Evolutionary conservation across 2,329 filamentous ascomycete genomes (phyloP).

Genomic region (Aspergillus aculeatinus): DNA sequence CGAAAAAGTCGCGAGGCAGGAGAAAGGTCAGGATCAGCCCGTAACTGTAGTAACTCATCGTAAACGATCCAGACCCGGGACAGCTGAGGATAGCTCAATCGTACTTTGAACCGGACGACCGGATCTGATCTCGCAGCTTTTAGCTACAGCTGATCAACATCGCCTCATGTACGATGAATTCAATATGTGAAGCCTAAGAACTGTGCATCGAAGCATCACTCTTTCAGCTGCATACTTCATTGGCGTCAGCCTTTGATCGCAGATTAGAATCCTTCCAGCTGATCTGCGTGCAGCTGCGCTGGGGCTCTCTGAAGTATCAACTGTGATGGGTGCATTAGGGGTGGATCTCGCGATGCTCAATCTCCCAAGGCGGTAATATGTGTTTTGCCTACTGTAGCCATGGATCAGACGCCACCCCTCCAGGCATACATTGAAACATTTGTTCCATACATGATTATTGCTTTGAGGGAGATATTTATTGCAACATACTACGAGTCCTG

Average conservation of each 20-base stretch:
- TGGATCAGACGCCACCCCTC: not conserved
- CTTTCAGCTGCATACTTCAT: not conserved
- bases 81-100: not conserved
- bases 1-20: not conserved
- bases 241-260: not conserved
- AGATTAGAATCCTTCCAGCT: not conserved
- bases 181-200: not conserved
- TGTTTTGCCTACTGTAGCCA: not conserved
- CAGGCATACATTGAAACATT: not conserved
- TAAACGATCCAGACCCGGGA: not conserved
- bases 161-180: conserved; percentile 4
- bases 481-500: not conserved
- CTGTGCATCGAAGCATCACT: not conserved
- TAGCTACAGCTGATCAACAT: conserved; percentile 6
- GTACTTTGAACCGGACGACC: conserved; percentile 1
- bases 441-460: not conserved
- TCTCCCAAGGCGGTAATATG: not conserved
- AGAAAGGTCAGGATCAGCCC: not conserved
- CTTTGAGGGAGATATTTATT: not conserved
- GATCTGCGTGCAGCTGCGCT: not conserved
- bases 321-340: not conserved
- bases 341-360: not conserved
- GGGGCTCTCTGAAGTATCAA: not conserved
- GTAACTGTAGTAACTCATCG: not conserved
- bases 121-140: conserved; percentile 10